Evolutionary conservation across 257 asterid species (phyloP), one percentile per base, ranked within the genome.

Genomic region (Haberlea rhodopensis): DNA sequence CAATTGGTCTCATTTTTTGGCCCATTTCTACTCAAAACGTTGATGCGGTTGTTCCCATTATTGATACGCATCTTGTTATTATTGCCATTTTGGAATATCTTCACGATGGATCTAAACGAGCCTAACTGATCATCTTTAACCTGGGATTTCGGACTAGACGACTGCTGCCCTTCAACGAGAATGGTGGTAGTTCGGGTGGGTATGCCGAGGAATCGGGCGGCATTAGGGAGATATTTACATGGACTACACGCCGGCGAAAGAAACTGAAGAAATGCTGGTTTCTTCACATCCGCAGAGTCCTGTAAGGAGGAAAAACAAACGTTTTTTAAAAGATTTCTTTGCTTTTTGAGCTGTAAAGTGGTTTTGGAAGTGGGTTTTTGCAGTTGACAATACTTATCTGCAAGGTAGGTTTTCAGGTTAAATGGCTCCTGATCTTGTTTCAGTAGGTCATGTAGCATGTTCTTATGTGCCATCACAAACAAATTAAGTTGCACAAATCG

Each of bases 31-130:
- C 10, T 65, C 0, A 52, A 2, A 25, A 21, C 34, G 29, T 40
- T 59, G 6, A 69, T 3, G 60, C 62, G 74, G 65, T 19, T 57
- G 2, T 53, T 49, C 1, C 19, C 65, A 13, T 40, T 19, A 3
- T 1, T 3, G 0, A 15, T 19, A 40, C 48, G 5, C 19, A 40
- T 40, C 19, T 40, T 15, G 49, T 15, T 15, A 40, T 13, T 11
- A 40, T 15, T 0, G 19, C 19, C 0, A 19, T 15, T 1, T 18
- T 1, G 49, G 19, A 40, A 40, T 40, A 18, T 40, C 49, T 15
- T 40, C 19, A 40, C 1, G 5, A 40, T 15, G 49, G 18, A 13
- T 40, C 49, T 7, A 40, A 40, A 15, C 49, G 15, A 40, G 7
- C 49, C 49, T 19, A 40, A 15, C 49, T 19, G 49, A 15, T 40